phyloP scores from a whole-genome alignment of 352 stramenopile genomes.

The Globisporangium parvum region DNA sequence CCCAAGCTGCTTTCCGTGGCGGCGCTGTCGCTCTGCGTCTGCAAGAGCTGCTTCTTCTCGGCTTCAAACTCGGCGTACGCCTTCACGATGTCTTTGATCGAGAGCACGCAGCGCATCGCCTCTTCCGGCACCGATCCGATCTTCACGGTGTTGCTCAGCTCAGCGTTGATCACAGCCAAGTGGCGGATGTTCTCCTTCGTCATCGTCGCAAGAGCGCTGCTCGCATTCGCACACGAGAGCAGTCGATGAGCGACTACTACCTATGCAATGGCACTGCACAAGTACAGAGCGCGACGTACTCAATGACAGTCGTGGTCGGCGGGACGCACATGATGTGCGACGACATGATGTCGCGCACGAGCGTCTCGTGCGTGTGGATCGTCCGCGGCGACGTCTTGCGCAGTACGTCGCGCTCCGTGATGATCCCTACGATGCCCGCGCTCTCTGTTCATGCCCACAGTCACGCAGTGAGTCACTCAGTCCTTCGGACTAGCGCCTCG shows the following conservation, averaged over 20 bases:
- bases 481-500: too few species aligned
- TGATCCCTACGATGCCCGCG: constrained; percentile 70
- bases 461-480: background rate
- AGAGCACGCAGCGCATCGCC: constrained; percentile 80
- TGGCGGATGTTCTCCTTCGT: constrained; percentile 85
- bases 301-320: constrained; percentile 70
- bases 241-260: background rate
- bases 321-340: constrained; percentile 85
- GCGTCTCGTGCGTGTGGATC: constrained; percentile 37
- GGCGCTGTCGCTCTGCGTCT: constrained; percentile 2
- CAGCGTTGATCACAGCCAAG: constrained; percentile 73
- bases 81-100: constrained; percentile 82
- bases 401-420: constrained; percentile 78
- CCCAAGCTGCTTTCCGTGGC: background rate
- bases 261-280: background rate
- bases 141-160: constrained; percentile 66
- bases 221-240: constrained; percentile 1
- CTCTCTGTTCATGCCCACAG: constrained; percentile 20
- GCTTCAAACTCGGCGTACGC: constrained; percentile 64
- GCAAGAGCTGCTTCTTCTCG: constrained; percentile 30
- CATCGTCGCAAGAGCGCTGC: constrained; percentile 75
- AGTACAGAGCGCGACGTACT: constrained; percentile 29
- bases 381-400: constrained; percentile 63
- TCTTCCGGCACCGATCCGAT: constrained; percentile 72
- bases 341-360: constrained; percentile 79